Percentiles rank a stretch among this genome's conserved stretches.
phyloP scores from a whole-genome alignment of 441 rosid genomes.

The Pelargonium australe region DNA sequence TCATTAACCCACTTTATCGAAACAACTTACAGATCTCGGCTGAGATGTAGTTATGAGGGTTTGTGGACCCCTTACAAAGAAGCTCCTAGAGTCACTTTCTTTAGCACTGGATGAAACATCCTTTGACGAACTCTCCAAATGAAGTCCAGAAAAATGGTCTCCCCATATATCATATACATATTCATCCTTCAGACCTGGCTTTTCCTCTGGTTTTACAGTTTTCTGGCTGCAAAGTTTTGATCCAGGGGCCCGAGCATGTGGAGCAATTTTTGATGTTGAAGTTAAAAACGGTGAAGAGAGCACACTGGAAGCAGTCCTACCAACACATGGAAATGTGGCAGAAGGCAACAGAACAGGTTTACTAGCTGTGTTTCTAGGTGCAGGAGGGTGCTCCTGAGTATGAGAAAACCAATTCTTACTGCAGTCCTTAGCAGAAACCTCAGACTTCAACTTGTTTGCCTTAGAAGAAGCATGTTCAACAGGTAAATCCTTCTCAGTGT shows the following conservation, averaged over 20 bases:
- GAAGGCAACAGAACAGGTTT: slow-evolving; percentile 43
- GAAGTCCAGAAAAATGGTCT: slow-evolving; percentile 60
- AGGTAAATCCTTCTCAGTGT: slow-evolving; percentile 23
- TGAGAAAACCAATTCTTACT: slow-evolving; percentile 17
- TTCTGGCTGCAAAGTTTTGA: slow-evolving; percentile 32
- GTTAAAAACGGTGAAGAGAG: slow-evolving; percentile 31
- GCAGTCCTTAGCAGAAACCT: slow-evolving; percentile 19
- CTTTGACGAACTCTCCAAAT: slow-evolving; percentile 35
- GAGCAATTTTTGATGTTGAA: slow-evolving; percentile 43
- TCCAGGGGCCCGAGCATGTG: slow-evolving; percentile 79
- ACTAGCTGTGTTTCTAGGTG: slow-evolving; percentile 17
- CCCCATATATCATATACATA: slow-evolving; percentile 85
- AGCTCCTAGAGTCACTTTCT: slow-evolving; percentile 53
- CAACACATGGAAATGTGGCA: slow-evolving; percentile 43
- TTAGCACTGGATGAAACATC: slow-evolving; percentile 32
- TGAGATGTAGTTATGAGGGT: slow-evolving; percentile 48
- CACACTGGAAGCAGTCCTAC: slow-evolving; percentile 24
- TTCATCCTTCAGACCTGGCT: slow-evolving; percentile 28
- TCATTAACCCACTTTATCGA: slow-evolving; percentile 50
- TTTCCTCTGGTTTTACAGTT: slow-evolving; percentile 31
- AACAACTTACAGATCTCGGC: slow-evolving; percentile 49
- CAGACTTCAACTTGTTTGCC: slow-evolving; percentile 19
- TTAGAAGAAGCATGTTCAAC: slow-evolving; percentile 21
- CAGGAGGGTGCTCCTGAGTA: slow-evolving; percentile 24
- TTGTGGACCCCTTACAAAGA: slow-evolving; percentile 80